A percentile compares a stretch with the other conserved stretches of the same genome.
Evolutionary conservation across 2,329 filamentous ascomycete species (phyloP).

Genomic region (Dryadomyces sulphureus): DNA sequence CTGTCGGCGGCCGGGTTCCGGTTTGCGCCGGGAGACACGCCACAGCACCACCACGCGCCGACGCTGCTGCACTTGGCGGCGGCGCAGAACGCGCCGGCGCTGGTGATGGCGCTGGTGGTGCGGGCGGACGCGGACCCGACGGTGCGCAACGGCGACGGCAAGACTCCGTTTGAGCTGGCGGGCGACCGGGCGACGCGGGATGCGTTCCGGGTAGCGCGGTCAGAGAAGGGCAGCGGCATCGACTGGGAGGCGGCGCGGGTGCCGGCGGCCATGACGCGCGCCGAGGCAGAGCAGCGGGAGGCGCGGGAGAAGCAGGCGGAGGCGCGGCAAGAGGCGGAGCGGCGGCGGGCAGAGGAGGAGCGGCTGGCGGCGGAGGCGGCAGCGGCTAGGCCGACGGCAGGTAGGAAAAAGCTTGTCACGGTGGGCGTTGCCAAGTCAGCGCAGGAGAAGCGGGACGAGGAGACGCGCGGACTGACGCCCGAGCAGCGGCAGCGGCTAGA

Average conservation of each 20-base stretch:
- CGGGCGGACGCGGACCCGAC: constrained; percentile 66
- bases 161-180: constrained; percentile 72
- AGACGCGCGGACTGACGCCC: constrained; percentile 68
- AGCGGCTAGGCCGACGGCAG: constrained; percentile 24
- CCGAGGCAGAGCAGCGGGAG: constrained; percentile 55
- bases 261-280: constrained; percentile 53
- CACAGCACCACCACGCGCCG: constrained; percentile 53
- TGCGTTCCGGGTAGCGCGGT: constrained; percentile 77
- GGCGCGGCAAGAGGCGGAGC: constrained; percentile 51
- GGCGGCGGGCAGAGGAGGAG: constrained; percentile 61
- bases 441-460: constrained; percentile 70
- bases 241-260: constrained; percentile 53
- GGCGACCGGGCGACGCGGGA: constrained; percentile 78
- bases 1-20: constrained; percentile 51
- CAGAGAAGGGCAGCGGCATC: constrained; percentile 62
- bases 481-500: constrained; percentile 78
- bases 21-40: constrained; percentile 55
- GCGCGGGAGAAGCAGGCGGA: constrained; percentile 56
- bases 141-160: constrained; percentile 56
- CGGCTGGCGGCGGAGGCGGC: constrained; percentile 53
- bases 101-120: constrained; percentile 63
- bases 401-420: constrained; percentile 29
- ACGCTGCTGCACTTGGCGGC: constrained; percentile 79
- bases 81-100: constrained; percentile 59
- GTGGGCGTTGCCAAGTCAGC: constrained; percentile 54